Percentiles rank a stretch among this genome's conserved stretches.
These are phyloP conservation scores for Pholiota molesta DNA, from an alignment of 768 basidiomycete genomes.

Conservation along the genomic window DNA sequence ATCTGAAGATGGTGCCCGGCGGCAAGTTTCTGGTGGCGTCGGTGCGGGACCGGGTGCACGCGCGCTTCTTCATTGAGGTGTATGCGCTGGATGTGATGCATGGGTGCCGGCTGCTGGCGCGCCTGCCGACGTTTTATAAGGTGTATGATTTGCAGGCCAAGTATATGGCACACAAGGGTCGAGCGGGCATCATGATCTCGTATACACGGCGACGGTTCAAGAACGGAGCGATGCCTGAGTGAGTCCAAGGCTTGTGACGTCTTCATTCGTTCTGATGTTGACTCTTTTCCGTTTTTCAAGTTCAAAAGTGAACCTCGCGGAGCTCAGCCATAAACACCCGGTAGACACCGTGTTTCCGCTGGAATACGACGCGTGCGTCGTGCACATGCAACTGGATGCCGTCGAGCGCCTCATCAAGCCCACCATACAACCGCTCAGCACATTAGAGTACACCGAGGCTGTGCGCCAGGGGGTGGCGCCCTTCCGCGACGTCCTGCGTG, in stretches of 20 bases:
- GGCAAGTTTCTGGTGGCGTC: constrained; percentile 72
- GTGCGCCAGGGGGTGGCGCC: constrained; percentile 10
- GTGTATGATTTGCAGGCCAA: constrained; percentile 63
- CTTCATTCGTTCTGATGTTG: constrained; percentile 29
- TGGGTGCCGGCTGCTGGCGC: constrained; percentile 49
- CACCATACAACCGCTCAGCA: constrained; percentile 13
- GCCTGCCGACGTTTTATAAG: constrained; percentile 49
- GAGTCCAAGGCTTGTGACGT: constrained; percentile 1
- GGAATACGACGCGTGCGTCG: constrained; percentile 22
- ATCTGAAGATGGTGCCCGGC: constrained; percentile 63
- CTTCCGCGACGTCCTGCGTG: constrained; percentile 38
- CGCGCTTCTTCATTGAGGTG: constrained; percentile 52
- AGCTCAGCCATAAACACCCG: constrained; percentile 28
- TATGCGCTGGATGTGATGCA: constrained; percentile 59
- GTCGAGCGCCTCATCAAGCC: constrained; percentile 26
- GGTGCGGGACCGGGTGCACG: constrained; percentile 44
- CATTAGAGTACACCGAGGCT: constrained; percentile 5
- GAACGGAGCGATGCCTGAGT: constrained; percentile 25
- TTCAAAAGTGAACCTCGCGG: constrained; percentile 6
- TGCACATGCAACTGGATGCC: constrained; percentile 26
- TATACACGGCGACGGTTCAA: constrained; percentile 45
- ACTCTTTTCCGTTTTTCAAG: constrained; percentile 30
- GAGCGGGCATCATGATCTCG: constrained; percentile 57
- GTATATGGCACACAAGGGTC: constrained; percentile 51
- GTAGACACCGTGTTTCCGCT: constrained; percentile 19